Percentiles rank a stretch among this genome's conserved stretches.
These are phyloP conservation scores for Curvularia verruculosa DNA, from an alignment of 2,329 filamentous ascomycete genomes.

Conservation along the genomic window DNA sequence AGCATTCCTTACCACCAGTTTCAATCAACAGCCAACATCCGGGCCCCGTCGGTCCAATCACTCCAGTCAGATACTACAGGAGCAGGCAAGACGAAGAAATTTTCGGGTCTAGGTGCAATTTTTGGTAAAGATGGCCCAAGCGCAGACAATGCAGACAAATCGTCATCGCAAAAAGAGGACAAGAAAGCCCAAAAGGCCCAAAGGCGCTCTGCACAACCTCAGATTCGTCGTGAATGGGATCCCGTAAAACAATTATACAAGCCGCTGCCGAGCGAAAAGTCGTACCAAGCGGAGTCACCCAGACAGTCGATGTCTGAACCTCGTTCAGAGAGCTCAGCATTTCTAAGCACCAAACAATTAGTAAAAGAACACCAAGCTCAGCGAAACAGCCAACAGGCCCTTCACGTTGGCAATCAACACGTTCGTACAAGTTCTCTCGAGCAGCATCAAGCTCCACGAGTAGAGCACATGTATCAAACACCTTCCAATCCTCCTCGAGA, in stretches of 20 bases:
- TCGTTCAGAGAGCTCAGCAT: conserved; percentile 28
- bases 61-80: conserved; percentile 28
- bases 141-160: conserved; percentile 27
- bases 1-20: conserved; percentile 33
- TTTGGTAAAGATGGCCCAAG: conserved; percentile 50
- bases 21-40: conserved; percentile 12
- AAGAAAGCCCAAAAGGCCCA: conserved; percentile 45
- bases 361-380: conserved; percentile 29
- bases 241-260: conserved; percentile 24
- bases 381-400: conserved; percentile 8
- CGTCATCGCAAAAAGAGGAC: conserved; percentile 43
- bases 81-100: conserved; percentile 52
- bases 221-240: conserved; percentile 21
- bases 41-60: conserved; percentile 21
- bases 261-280: conserved; percentile 16
- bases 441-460: conserved; percentile 3
- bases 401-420: conserved; percentile 13
- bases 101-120: conserved; percentile 53
- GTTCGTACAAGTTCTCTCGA: conserved; percentile 4
- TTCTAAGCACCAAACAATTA: conserved; percentile 30
- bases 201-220: conserved; percentile 25
- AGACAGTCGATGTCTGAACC: conserved; percentile 13
- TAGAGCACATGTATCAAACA: conserved; percentile 19
- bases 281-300: conserved; percentile 10
- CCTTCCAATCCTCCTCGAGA: conserved; percentile 24